Conservation (phyloP, 768 basidiomycete species). For the Xerocomellus chrysenteron region DNA sequence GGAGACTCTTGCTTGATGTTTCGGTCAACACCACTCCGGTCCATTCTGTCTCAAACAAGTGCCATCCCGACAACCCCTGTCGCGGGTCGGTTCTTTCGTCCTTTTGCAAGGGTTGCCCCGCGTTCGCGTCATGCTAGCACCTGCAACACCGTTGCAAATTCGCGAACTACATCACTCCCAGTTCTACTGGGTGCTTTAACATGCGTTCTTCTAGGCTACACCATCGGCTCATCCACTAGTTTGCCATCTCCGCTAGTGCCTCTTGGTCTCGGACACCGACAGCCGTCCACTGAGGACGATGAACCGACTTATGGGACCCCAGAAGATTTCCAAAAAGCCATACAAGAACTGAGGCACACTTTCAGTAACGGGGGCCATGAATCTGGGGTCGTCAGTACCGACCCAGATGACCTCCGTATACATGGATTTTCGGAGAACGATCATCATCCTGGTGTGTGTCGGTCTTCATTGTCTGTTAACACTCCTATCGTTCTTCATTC, state of each 20-base stretch:
- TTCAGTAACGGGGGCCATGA: slow-evolving; percentile 27
- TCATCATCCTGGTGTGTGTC: slow-evolving; percentile 46
- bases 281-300: not conserved
- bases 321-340: slow-evolving; percentile 52
- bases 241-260: slow-evolving; percentile 2
- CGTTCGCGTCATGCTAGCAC: slow-evolving; percentile 13
- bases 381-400: slow-evolving; percentile 42
- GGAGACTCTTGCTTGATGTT: slow-evolving; percentile 5
- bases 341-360: slow-evolving; percentile 44
- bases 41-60: not conserved
- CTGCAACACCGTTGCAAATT: not conserved
- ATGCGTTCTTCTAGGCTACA: slow-evolving; percentile 21
- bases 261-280: slow-evolving; percentile 5
- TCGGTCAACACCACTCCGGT: slow-evolving; percentile 9
- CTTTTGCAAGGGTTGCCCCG: not conserved
- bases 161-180: slow-evolving; percentile 2
- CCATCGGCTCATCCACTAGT: slow-evolving; percentile 14
- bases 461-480: not conserved
- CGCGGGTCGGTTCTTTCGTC: not conserved
- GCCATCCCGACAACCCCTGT: not conserved
- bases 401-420: slow-evolving; percentile 47
- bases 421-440: slow-evolving; percentile 59
- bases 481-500: not conserved
- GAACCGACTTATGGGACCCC: slow-evolving; percentile 47
- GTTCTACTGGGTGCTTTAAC: slow-evolving; percentile 19